Evolutionary conservation across 2,329 filamentous ascomycete genomes (phyloP).

Genomic region (Alternaria sp.): DNA sequence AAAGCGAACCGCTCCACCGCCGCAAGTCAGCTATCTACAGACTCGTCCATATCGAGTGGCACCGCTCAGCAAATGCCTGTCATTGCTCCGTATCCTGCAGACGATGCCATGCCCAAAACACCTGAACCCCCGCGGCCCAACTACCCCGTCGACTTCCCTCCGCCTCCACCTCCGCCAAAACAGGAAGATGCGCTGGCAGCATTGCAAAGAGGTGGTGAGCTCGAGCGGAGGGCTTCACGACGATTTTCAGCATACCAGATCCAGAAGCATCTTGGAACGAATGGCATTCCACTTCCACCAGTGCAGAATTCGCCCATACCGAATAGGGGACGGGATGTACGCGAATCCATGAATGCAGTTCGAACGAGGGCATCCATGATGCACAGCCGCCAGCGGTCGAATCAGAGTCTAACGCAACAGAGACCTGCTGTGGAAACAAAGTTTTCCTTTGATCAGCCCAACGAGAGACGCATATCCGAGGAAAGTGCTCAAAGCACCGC

Average conservation of each 20-base stretch:
- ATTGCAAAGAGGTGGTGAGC: conserved; percentile 86
- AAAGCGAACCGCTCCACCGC: conserved; percentile 46
- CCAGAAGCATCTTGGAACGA: conserved; percentile 88
- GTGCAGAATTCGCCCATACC: conserved; percentile 81
- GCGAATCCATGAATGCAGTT: conserved; percentile 82
- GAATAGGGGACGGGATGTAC: conserved; percentile 82
- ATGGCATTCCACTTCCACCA: conserved; percentile 83
- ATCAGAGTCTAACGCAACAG: conserved; percentile 44
- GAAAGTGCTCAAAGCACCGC: conserved; percentile 59
- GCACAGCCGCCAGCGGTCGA: conserved; percentile 62
- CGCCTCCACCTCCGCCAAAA: conserved; percentile 80
- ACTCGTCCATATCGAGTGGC: conserved; percentile 74
- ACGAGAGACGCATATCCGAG: conserved; percentile 67
- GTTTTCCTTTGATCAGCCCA: conserved; percentile 64
- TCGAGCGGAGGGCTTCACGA: conserved; percentile 90
- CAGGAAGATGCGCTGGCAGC: conserved; percentile 90
- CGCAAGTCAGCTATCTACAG: conserved; percentile 46
- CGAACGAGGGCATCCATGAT: conserved; percentile 65
- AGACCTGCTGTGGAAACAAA: conserved; percentile 61
- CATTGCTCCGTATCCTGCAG: conserved; percentile 75
- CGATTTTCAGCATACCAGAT: conserved; percentile 98
- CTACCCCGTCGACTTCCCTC: conserved; percentile 67
- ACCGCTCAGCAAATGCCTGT: conserved; percentile 80
- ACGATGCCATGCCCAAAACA: conserved; percentile 59
- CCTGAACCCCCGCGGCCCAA: conserved; percentile 49